Evolutionary conservation across 1,284 basidiomycete species (phyloP).

Genomic region (Gomphus bonarii): DNA sequence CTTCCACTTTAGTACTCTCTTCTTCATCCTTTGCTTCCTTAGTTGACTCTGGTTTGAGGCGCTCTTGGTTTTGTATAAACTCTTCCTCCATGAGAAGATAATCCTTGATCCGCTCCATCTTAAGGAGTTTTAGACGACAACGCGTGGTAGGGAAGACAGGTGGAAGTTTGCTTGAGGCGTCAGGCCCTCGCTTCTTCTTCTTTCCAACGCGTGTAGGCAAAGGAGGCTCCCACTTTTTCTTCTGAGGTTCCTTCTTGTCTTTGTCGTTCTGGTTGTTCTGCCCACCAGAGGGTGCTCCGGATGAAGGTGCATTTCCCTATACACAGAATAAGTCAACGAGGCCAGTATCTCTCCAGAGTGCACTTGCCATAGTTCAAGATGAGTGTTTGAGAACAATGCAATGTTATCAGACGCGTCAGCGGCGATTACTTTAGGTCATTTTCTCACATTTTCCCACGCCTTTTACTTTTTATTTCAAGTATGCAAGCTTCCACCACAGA

Average conservation of each 20-base stretch:
- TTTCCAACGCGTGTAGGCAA: conserved; percentile 96
- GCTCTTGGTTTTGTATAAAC: conserved; percentile 93
- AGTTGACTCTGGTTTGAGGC: conserved; percentile 70
- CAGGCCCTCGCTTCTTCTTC: conserved; percentile 86
- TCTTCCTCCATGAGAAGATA: conserved; percentile 96
- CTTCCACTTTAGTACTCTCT: conserved; percentile 90
- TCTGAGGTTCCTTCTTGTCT: conserved; percentile 42
- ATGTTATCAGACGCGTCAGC: not conserved
- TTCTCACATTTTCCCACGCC: not conserved
- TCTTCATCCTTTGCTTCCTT: conserved; percentile 95
- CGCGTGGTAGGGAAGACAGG: conserved; percentile 91
- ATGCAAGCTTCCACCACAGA: too few relatives aligned
- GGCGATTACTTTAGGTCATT: not conserved
- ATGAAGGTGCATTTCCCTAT: conserved; percentile 20
- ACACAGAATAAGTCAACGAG: not conserved
- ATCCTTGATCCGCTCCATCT: conserved; percentile 97
- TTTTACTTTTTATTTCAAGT: not conserved
- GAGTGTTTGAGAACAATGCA: not conserved
- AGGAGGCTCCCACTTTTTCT: conserved; percentile 99
- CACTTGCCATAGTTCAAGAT: not conserved
- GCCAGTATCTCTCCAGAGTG: not conserved
- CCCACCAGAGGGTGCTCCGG: conserved; percentile 69
- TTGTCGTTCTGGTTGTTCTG: conserved; percentile 46
- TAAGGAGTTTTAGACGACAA: conserved; percentile 92
- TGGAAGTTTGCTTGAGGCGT: conserved; percentile 86